Evolutionary conservation across 1,284 basidiomycete species (phyloP), one percentile per base, ranked within the genome.

Genomic region (Heterobasidion occidentale): DNA sequence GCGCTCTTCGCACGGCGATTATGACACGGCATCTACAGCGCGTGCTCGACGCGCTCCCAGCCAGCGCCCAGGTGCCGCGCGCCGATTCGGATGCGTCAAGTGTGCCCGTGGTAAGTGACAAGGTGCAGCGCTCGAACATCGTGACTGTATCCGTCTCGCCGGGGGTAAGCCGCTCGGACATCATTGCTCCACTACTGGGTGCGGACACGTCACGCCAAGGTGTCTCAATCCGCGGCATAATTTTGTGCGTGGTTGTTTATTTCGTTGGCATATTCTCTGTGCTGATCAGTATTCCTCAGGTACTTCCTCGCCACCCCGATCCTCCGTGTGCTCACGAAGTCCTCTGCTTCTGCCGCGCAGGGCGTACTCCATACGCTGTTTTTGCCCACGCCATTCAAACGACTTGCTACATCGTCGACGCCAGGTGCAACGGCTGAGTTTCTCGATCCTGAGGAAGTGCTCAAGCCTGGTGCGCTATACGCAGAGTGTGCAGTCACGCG

Each of bases 381-480:
- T 67, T 76, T 90, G 11, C 88, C 88, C 0, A 87, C 86, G 4
- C 85, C 86, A 1, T 83, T 86, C 72, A 88, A 88, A 69, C 63
- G 63, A 54, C 64, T 65, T 17, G 42, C 60, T 2, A 42, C 59
- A 5, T 20, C 48, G 12, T 33, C 61, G 1, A 52, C 62, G 34
- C 45, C 52, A 8, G 38, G 58, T 34, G 14, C 53, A 11, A 46
- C 52, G 27, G 53, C 54, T 36, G 53, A 58, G 50, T 36, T 15
- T 48, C 52, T 36, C 36, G 52, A 72, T 19, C 76, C 78, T 12
- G 46, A 48, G 9, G 83, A 89, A 63, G 77, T 88, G 3, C 72
- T 90, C 46, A 84, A 86, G 67, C 85, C 87, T 1, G 88, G 88
- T 0, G 79, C 84, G n/a, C 67, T 90, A 33, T 90, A 90, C 62